A percentile compares a stretch with the other conserved stretches of the same genome.
These are phyloP conservation scores for Argentina anserina DNA, from an alignment of 306 rosid species.

Conservation along the genomic window DNA sequence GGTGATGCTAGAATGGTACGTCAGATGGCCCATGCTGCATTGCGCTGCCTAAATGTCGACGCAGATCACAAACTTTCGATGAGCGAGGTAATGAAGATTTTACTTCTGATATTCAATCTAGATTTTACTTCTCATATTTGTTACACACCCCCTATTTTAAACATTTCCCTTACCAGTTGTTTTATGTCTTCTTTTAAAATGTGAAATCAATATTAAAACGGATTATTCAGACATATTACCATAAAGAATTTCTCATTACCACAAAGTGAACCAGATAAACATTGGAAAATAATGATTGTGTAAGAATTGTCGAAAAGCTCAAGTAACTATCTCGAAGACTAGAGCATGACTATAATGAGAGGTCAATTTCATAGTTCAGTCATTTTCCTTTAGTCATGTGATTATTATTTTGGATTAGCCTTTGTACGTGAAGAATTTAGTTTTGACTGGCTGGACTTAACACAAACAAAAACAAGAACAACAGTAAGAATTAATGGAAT, in stretches of 20 bases:
- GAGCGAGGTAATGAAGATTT: constrained; percentile 23
- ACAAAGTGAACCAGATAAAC: not conserved
- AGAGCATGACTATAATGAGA: not conserved
- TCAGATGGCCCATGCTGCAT: constrained; percentile 27
- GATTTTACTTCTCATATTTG: not conserved
- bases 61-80: constrained; percentile 17
- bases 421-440: not conserved
- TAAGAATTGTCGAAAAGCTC: not conserved
- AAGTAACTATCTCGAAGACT: too few species aligned
- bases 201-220: too few species aligned
- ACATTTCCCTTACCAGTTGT: not conserved
- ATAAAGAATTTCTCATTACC: not conserved
- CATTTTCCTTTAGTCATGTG: not conserved
- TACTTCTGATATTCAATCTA: not conserved
- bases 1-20: constrained; percentile 15
- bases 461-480: not conserved
- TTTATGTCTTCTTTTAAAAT: too few species aligned
- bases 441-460: not conserved
- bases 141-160: not conserved
- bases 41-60: constrained; percentile 24
- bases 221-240: not conserved
- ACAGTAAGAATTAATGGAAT: not conserved
- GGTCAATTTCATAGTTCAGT: not conserved
- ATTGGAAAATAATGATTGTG: not conserved
- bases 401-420: not conserved